Conservation (phyloP, 2,329 filamentous ascomycete genomes). For the Drechslera avenae region DNA sequence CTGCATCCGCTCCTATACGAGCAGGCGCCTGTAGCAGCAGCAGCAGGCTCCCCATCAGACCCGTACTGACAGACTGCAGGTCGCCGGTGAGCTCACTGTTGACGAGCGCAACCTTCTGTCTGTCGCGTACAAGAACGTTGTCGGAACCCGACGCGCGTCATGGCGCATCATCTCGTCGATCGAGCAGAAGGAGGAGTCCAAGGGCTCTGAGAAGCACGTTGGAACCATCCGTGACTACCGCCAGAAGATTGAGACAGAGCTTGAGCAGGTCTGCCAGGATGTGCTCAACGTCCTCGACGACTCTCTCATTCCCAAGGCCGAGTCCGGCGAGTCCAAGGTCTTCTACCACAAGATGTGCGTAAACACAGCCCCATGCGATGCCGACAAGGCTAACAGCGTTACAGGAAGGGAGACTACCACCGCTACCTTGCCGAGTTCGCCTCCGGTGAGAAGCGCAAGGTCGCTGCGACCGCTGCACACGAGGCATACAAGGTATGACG, state of each 20-base stretch:
- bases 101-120: slow-evolving; percentile 88
- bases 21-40: slow-evolving; percentile 25
- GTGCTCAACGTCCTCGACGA: slow-evolving; percentile 93
- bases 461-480: slow-evolving; percentile 88
- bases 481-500: slow-evolving; percentile 83
- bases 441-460: slow-evolving; percentile 91
- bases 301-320: slow-evolving; percentile 90
- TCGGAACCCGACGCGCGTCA: slow-evolving; percentile 92
- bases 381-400: too few relatives aligned
- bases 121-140: slow-evolving; percentile 99
- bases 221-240: slow-evolving; percentile 96
- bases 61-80: slow-evolving; percentile 50
- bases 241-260: slow-evolving; percentile 95
- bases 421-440: slow-evolving; percentile 98
- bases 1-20: slow-evolving; percentile 28
- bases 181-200: slow-evolving; percentile 99
- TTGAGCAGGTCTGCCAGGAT: slow-evolving; percentile 97
- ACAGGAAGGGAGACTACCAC: slow-evolving; percentile 99
- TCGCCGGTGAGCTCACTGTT: slow-evolving; percentile 70
- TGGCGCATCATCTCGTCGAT: slow-evolving; percentile 99
- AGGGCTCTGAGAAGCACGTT: slow-evolving; percentile 93
- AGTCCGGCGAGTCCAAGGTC: slow-evolving; percentile 97
- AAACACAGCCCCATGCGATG: too few relatives aligned
- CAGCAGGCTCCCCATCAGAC: slow-evolving; percentile 12
- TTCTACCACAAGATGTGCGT: slow-evolving; percentile 98